Base-by-base conservation (phyloP, 1,284 basidiomycete species). In the Apiotrichum sp. region DNA sequence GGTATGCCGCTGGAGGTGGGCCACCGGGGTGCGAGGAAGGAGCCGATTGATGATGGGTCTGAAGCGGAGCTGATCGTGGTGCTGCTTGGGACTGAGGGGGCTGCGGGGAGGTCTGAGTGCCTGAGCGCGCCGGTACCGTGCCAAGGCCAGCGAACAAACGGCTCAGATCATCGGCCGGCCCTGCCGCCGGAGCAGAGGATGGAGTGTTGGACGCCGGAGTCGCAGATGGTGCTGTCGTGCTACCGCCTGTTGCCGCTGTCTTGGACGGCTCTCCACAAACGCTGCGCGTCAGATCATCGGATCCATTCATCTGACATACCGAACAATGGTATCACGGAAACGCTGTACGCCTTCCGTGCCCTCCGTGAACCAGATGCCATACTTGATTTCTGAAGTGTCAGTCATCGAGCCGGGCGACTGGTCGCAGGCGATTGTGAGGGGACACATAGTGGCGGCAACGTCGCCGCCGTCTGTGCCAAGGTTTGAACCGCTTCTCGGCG, bases 321-420 rank as follows among this genome's bases (percentile, higher is more conserved):
- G 47, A 4, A 69, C 50, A 22, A 74, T 67, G 6, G 61, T 61
- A 31, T 55, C 55, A 11, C 62, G 56, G 57, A 73, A 72, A 35
- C 59, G 50, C 35, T 64, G 58, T 2, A 71, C 64, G 8, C 47
- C 59, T 33, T 65, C 67, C 13, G 47, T 39, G 7, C 64, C 64
- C 43, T 72, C 72, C 6, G 62, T 63, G 46, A 73, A 73, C 70
- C 70, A 72, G 44, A 73, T 64, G 3, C 68, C 70, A 47, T 62
- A 58, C 6, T 41, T 48, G 33, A 55, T 56, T 39, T 62, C 60
- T 62, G 36, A 32, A 36, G n/a, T 48, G 47, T 48, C 47, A 48
- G 47, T 22, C 22, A 22, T 22, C 22, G 22, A 22, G 22, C 22
- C 22, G 22, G 22, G 22, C 22, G 22, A 22, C 22, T 22, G 22